Base-by-base conservation (phyloP, 495 filamentous ascomycete genomes). In the Letharia columbiana region DNA sequence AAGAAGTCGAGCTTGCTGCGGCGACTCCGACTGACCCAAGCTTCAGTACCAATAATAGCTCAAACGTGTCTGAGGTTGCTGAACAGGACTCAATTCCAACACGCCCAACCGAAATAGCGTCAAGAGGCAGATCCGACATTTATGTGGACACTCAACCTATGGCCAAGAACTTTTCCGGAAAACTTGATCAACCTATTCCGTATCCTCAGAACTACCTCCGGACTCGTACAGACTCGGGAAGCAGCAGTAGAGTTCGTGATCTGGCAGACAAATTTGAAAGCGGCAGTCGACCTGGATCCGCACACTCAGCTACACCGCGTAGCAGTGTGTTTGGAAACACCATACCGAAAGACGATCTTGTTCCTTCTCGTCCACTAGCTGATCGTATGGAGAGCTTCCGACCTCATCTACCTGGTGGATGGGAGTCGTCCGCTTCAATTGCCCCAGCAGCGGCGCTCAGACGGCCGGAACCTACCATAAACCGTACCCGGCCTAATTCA, bases 401-500 rank as follows among this genome's bases (percentile, higher is more conserved):
- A 60, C 87, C 87, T 40, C 79, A 78, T 44, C 72, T 90, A 42
- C 87, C 87, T 23, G 87, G 87, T 13, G 81, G 79, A 60, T 89
- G 86, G 87, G 83, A 84, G 42, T 83, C 85, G 20, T 87, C 81
- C 71, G 81, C 81, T 39, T 77, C 79, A 10, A 76, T 75, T 54
- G 71, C 68, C 39, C 72, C 75, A 39, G 68, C 73, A 35, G 70
- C 70, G 7, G 73, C 41, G 41, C 33, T 63, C 35, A 56, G 45
- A 52, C 44, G 39, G 40, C 12, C 31, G 41, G 67, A 66, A 45
- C 23, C 50, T 20, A 12, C n/a, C 12, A 17, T n/a, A 17, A 20
- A 44, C 35, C 64, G 52, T 15, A 60, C 33, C 10, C n/a, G 40
- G 11, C 59, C 41, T 4, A 56, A 63, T 39, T n/a, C 39, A 45